Evolutionary conservation across 352 stramenopile species (phyloP), one percentile per base, ranked within the genome.

Genomic region (Aphanomyces cochlioides): DNA sequence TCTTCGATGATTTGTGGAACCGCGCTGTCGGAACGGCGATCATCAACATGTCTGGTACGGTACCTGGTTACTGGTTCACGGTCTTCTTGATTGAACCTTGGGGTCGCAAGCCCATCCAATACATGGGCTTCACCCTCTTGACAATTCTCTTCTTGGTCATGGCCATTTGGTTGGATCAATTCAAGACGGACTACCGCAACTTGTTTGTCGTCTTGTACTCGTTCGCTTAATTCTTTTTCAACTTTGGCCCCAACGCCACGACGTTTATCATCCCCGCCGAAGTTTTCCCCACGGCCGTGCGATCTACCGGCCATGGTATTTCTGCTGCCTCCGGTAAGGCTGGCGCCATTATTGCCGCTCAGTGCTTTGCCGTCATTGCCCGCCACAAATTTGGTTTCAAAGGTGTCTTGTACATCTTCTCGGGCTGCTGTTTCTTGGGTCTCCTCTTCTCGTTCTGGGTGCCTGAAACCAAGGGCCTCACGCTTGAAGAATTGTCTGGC

Each of bases 261-360:
- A 96, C 88, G 17, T 96, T 95, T 76, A 83, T 96, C 63, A 90
- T 95, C 70, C 85, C 88, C 2, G 82, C 87, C 4, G 88, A 94
- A 73, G 77, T 92, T 3, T 93, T 95, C 73, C 87, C 86, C 4
- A 95, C 87, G 45, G 79, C 88, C 48, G 79, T 92, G 74, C 78
- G 88, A 40, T 93, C 85, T 4, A 87, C 87, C 39, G 87, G 84
- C 45, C 88, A 96, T 73, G 88, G 88, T n/a, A 91, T 85, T 68
- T n/a, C n/a, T n/a, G n/a, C n/a, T n/a, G n/a, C n/a, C n/a, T n/a
- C n/a, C n/a, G n/a, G n/a, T n/a, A n/a, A n/a, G n/a, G n/a, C n/a
- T n/a, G n/a, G n/a, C n/a, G n/a, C n/a, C n/a, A n/a, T n/a, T n/a
- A n/a, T n/a, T n/a, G n/a, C n/a, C n/a, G n/a, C n/a, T n/a, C n/a